Conservation (phyloP, 2,329 filamentous ascomycete genomes). For the Calonectria pseudoturangicola region DNA sequence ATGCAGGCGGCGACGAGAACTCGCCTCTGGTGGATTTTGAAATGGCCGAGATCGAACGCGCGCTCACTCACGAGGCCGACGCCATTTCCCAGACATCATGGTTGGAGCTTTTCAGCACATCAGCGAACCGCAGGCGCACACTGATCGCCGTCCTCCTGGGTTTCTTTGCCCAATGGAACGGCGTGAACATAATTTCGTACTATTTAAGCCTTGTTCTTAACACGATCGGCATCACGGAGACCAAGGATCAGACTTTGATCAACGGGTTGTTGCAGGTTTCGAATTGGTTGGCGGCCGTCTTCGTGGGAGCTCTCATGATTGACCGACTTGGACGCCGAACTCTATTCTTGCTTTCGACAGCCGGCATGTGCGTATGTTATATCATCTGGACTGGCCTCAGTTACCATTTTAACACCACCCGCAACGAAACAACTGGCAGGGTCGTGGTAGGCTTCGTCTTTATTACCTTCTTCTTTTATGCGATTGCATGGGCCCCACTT, state of each 20-base stretch:
- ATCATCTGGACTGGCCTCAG: slow-evolving; percentile 58
- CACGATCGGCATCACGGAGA: slow-evolving; percentile 62
- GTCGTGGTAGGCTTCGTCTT: slow-evolving; percentile 62
- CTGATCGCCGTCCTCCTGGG: slow-evolving; percentile 49
- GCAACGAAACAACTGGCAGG: slow-evolving; percentile 48
- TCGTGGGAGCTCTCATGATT: slow-evolving; percentile 61
- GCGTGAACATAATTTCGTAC: slow-evolving; percentile 52
- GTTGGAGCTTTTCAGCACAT: slow-evolving; percentile 63
- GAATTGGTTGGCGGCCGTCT: slow-evolving; percentile 62
- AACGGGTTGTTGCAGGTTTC: slow-evolving; percentile 59
- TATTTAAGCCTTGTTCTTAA: slow-evolving; percentile 63
- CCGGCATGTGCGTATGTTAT: slow-evolving; percentile 61
- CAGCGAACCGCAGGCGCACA: slow-evolving; percentile 54
- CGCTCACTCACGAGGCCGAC: slow-evolving; percentile 57
- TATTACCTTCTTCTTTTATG: slow-evolving; percentile 62
- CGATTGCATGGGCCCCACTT: slow-evolving; percentile 60
- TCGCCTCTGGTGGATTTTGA: slow-evolving; percentile 64
- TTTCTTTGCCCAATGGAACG: slow-evolving; percentile 51
- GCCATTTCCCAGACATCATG: slow-evolving; percentile 60
- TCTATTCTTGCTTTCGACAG: slow-evolving; percentile 61
- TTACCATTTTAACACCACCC: slow-evolving; percentile 45
- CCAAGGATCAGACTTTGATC: slow-evolving; percentile 58
- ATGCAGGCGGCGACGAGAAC: slow-evolving; percentile 63
- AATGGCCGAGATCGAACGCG: slow-evolving; percentile 63
- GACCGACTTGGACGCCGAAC: slow-evolving; percentile 64